Evolutionary conservation across 352 stramenopile genomes (phyloP).

Genomic region (Blastocystis sp.): DNA sequence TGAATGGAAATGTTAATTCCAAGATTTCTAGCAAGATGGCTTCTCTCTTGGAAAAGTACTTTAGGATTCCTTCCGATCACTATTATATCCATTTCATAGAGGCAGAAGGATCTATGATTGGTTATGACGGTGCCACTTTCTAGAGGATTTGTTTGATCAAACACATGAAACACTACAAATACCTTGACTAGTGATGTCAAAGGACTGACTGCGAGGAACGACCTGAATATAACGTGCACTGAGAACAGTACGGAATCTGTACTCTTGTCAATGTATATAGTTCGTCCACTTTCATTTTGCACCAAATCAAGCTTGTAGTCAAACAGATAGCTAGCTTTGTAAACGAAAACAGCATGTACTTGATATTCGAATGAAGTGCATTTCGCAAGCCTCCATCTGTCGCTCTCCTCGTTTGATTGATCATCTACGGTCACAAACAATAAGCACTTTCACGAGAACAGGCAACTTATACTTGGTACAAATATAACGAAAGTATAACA

Average conservation of each 20-base stretch:
- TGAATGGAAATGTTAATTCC: conserved; percentile 1
- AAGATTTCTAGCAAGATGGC: conserved; percentile 53
- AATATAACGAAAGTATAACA: background rate
- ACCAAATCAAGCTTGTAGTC: background rate
- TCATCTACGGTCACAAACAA: background rate
- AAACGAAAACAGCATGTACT: background rate
- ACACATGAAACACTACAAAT: background rate
- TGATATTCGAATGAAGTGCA: background rate
- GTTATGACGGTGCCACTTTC: conserved; percentile 58
- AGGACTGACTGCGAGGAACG: background rate
- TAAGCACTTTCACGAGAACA: background rate
- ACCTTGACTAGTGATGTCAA: background rate
- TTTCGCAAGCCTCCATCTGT: background rate
- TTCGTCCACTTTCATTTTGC: background rate
- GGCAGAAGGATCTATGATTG: conserved; percentile 54
- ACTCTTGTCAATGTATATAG: background rate
- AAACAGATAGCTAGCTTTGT: background rate
- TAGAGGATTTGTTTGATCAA: conserved; percentile 34
- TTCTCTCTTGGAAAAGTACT: conserved; percentile 13
- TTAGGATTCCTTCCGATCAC: conserved; percentile 42
- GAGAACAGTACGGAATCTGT: background rate
- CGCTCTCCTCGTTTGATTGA: background rate
- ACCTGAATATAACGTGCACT: background rate
- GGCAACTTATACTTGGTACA: background rate
- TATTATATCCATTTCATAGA: conserved; percentile 59